Base-by-base conservation (phyloP, 306 rosid species). In the Adenanthera pavonina region DNA sequence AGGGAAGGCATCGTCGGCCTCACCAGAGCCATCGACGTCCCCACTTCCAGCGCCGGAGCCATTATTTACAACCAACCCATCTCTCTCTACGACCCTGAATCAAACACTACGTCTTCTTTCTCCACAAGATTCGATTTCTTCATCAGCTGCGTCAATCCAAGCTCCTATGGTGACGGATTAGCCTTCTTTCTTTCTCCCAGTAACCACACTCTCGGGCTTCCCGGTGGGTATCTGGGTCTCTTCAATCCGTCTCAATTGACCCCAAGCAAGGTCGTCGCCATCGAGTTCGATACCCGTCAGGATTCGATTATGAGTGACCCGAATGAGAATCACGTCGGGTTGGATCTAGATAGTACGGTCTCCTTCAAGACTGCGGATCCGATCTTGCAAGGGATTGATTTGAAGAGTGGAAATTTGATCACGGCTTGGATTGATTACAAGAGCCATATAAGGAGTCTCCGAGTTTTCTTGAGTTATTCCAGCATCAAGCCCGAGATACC, bases 361-460 rank as follows among this genome's bases (percentile, higher is more conserved):
- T 92, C 98, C 1, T 43, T 92, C 64, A 72, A 82, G 75, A 90
- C 94, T 2, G 97, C 60, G 0, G 75, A 91, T 74, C 87, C 91
- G 0, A 75, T 78, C 78, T 48, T 43, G 56, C 86, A 82, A 10
- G 93, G 84, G 25, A 85, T 92, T 34, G 88, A 86, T 71, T 88
- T 94, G 33, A 94, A 90, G 75, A 81, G 90, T 66, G 94, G 97
- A 25, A 74, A 77, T 47, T 75, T 52, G 33, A 85, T 92, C 70
- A 88, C 91, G 3, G 85, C 92, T 59, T 94, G 97, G 98, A 89
- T 94, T 57, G 97, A 94, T n/a, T 94, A 92, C 94, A 80, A 77
- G 77, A 84, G 82, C 8, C 87, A 78, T 2, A 78, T 19, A 36
- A 74, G 74, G 44, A 60, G 20, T n/a, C 86, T 92, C 9, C 53